phyloP scores from a whole-genome alignment of 192 early-diverging fungal genomes.

The Geranomyces variabilis region DNA sequence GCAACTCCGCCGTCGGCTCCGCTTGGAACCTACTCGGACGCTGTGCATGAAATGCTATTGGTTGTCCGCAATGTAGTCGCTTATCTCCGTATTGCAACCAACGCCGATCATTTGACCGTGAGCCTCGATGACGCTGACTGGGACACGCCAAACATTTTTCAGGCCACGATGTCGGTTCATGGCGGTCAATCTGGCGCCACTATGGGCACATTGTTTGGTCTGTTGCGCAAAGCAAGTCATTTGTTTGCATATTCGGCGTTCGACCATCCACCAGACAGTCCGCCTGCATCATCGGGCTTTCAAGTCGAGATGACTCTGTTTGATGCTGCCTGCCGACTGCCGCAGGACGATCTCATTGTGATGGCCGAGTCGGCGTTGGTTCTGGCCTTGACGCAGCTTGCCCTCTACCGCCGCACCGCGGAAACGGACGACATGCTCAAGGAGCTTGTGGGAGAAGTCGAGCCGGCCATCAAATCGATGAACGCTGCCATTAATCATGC shows the following conservation, averaged over 20 bases:
- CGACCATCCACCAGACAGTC: not conserved
- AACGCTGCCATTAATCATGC: not conserved
- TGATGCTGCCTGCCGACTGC: constrained; percentile 12
- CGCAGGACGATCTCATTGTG: constrained; percentile 1
- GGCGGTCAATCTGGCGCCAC: constrained; percentile 27
- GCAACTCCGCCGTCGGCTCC: not conserved
- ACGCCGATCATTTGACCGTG: constrained; percentile 8
- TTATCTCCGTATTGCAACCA: constrained; percentile 19
- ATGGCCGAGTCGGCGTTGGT: constrained; percentile 20
- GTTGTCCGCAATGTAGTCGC: constrained; percentile 24
- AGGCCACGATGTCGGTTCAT: constrained; percentile 26
- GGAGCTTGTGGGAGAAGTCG: constrained; percentile 26
- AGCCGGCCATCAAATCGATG: not conserved
- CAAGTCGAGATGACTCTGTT: constrained; percentile 8
- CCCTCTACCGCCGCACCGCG: constrained; percentile 4
- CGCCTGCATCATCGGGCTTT: too few species aligned
- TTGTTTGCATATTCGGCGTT: not conserved
- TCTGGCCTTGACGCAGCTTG: constrained; percentile 21
- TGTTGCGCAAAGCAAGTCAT: constrained; percentile 3
- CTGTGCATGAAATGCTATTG: constrained; percentile 10
- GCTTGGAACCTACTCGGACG: constrained; percentile 1
- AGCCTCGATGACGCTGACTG: not conserved
- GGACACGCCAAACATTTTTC: constrained; percentile 3
- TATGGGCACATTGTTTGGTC: constrained; percentile 29
- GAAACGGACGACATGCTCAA: constrained; percentile 20